Base-by-base conservation (phyloP, 352 stramenopile species). In the Phytophthora brassicae region DNA sequence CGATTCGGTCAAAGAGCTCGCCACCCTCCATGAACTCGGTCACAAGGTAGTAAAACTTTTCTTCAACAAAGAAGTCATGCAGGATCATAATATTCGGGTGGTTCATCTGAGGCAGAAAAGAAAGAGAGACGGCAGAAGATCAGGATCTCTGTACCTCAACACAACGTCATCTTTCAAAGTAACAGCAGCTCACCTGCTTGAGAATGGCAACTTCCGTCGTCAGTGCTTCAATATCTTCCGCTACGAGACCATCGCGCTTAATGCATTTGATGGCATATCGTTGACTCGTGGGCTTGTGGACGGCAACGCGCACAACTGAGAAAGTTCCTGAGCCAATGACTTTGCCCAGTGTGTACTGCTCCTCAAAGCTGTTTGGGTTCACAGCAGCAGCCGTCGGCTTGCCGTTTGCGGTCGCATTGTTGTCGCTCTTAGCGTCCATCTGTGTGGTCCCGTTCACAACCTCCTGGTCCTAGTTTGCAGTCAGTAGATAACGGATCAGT, bases 41-140 rank as follows among this genome's bases (percentile, higher is more conserved):
- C 3, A 99, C 95, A 46, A 99, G 79, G 74, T 99, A 99, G 75
- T 98, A 99, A 63, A 97, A 88, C 44, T 98, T 94, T 2, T 88
- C 78, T 43, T 97, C 91, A 11, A 96, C 84, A 68, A 97, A 98
- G 64, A 98, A 97, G 67, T 97, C 94, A 53, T 98, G 78, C 24
- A 97, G 60, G 19, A 91, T 92, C 83, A 97, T 95, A 47, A 97
- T 97, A 69, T 97, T 95, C 13, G 89, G 88, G 70, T 97, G 90
- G 59, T 96, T 89, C 75, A 96, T 91, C 84, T 95, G 46, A 35
- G 50, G 16, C 23, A 46, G 11, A 53, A 46, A 39, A 43, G 17
- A 58, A 57, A 56, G 33, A 16, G 41, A 41, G 7, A 31, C 16
- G 17, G 13, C 17, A 23, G 38, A 16, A 44, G 38, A 23, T 66